Evolutionary conservation across 2,329 filamentous ascomycete species (phyloP).

Genomic region (Colletotrichum caudatum): DNA sequence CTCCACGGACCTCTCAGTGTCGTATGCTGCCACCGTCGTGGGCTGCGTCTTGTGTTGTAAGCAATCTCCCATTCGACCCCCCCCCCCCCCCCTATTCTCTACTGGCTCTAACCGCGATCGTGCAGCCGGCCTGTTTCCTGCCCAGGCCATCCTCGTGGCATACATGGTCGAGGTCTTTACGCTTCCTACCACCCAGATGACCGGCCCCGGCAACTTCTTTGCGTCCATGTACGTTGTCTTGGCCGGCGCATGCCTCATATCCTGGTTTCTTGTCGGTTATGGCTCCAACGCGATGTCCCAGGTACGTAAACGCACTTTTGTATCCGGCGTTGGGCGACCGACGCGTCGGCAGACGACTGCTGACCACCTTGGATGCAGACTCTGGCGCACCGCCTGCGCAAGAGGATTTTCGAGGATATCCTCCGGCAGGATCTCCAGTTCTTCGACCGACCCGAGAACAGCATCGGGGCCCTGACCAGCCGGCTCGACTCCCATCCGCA

Average conservation of each 20-base stretch:
- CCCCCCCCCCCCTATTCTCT: too few species aligned
- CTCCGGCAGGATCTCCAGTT: conserved; percentile 57
- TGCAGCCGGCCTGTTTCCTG: background rate
- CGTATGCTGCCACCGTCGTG: background rate
- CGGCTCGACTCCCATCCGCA: conserved; percentile 45
- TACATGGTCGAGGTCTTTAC: background rate
- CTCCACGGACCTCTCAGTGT: background rate
- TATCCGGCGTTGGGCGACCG: conserved; percentile 24
- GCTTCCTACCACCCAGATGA: background rate
- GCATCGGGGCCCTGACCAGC: conserved; percentile 50
- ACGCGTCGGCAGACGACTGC: conserved; percentile 26
- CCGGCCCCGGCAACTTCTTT: background rate
- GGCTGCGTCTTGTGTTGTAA: background rate
- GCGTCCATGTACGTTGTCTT: background rate
- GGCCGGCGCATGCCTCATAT: background rate
- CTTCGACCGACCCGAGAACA: conserved; percentile 51
- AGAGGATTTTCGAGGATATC: conserved; percentile 46
- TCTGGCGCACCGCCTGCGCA: conserved; percentile 44
- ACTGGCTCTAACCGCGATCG: background rate
- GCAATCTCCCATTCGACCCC: background rate
- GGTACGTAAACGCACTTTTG: background rate
- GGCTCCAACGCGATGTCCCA: background rate
- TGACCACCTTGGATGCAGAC: background rate
- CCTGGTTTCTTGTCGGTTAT: background rate
- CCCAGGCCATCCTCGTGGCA: background rate